Base-by-base conservation (phyloP, 2,329 filamentous ascomycete species). In the Cladorrhinum sp. region DNA sequence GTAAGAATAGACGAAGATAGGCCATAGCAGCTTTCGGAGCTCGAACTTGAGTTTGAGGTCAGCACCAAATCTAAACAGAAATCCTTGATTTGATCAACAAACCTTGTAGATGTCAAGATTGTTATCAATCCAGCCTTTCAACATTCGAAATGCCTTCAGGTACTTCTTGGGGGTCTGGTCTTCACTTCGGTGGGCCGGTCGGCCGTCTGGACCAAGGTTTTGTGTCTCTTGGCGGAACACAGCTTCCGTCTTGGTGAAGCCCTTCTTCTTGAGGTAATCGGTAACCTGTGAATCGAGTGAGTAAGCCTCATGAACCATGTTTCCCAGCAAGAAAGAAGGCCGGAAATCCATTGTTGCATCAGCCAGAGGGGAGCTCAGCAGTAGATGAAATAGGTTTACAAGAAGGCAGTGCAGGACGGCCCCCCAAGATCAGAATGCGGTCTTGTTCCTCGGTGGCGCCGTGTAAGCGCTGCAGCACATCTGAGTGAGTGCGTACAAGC, bases 61-160 rank as follows among this genome's bases (percentile, higher is more conserved):
- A 50, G 20, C 18, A n/a, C 39, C 21, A 10, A 20, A 20, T 5
- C 6, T n/a, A 14, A 14, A 1, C 12, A 48, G 21, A 1, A 30
- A 50, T 5, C 7, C 0, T 52, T 3, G 6, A 16, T 20, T 16
- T 4, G 30, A 28, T 20, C 20, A 10, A 62, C 76, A 68, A 74
- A 89, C 90, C 80, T 96, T 96, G 83, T 98, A 98, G 26, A 98
- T 83, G 66, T 98, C 94, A 23, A 99, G 81, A 62, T 91, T 93
- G 67, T 94, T 92, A 66, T 97, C 92, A 52, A 96, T 88, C 89
- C 93, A 99, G 65, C 86, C 84, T 65, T 84, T 87, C 48, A 96
- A 78, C 48, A 93, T 77, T 60, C 84, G 84, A 80, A 83, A 98
- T 0, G 90, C 89, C 65, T 85, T 87, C 46, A 84, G 78, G 70